A percentile compares a stretch with the other conserved stretches of the same genome.
Evolutionary conservation across 192 early-diverging fungal genomes (phyloP).

Genomic region (Ambispora gerdemannii): DNA sequence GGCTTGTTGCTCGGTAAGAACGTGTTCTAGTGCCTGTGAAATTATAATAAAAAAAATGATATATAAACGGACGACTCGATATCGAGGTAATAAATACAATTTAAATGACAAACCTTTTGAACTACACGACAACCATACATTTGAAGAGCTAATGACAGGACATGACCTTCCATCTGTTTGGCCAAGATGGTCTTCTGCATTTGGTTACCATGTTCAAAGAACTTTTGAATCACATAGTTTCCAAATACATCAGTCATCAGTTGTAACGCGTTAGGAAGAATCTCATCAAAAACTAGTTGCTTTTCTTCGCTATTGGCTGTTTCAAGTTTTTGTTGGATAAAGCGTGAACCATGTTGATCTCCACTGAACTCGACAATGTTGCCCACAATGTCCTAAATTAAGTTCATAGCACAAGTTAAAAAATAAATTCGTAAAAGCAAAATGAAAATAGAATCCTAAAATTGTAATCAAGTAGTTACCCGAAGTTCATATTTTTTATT

Average conservation of each 20-base stretch:
- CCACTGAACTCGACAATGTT: slow-evolving; percentile 97
- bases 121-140: slow-evolving; percentile 99
- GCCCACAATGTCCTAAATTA: slow-evolving; percentile 80
- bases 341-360: slow-evolving; percentile 97
- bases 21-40: slow-evolving; percentile 84
- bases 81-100: too few relatives aligned
- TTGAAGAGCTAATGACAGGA: slow-evolving; percentile 88
- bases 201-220: slow-evolving; percentile 97
- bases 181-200: slow-evolving; percentile 90
- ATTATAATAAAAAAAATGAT: slow-evolving; percentile 6
- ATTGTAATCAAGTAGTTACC: slow-evolving; percentile 40
- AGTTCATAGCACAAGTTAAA: not conserved
- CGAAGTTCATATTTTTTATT: slow-evolving; percentile 91
- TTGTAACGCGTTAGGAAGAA: slow-evolving; percentile 84
- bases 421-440: not conserved
- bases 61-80: not conserved
- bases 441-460: slow-evolving; percentile 3
- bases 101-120: slow-evolving; percentile 68
- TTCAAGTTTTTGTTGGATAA: slow-evolving; percentile 98
- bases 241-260: slow-evolving; percentile 99
- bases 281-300: slow-evolving; percentile 95
- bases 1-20: slow-evolving; percentile 87
- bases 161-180: slow-evolving; percentile 94
- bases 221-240: slow-evolving; percentile 99
- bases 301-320: slow-evolving; percentile 90